Evolutionary conservation across 805 yeast species (phyloP), one percentile per base, ranked within the genome.

Genomic region (Pichia scutulata): DNA sequence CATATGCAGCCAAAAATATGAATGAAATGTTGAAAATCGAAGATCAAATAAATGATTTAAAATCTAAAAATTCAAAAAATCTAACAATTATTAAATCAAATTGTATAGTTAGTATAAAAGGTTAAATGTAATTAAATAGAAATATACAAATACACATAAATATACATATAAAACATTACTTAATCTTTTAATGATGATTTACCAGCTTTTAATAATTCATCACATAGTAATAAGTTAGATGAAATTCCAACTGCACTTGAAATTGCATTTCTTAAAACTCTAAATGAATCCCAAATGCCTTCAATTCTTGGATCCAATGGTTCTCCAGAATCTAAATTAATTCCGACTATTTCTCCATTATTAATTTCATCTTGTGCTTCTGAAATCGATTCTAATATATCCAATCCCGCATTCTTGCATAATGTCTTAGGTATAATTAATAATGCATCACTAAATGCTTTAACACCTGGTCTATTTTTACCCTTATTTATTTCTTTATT

Each of bases 181-280:
- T 42, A 45, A 18, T 82, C 81, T 69, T 90, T 89, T 71, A 89
- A 75, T 12, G 96, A 86, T 14, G 96, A 88, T 60, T 95, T 81
- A 45, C 99, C 99, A 2, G 99, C 99, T 72, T 92, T 89, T 63
- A 93, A 77, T 57, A 93, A 76, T 71, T 93, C 99, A 71, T 93
- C 99, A 74, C 99, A 93, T 55, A 93, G 75, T 57, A 93, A 76
- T 61, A 93, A 72, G 66, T 93, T 93, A 55, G 93, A 83, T 1
- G 99, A 92, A 61, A 93, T 93, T 48, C 97, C 96, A 1, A 95
- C 85, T 39, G 98, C 96, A 43, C 95, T 83, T 46, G 89, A 81
- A 48, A 93, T 74, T 10, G 96, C 96, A 66, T 93, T 93, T 72
- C 99, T 82, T 53, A 93, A 72, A 39, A 93, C 99, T 57, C 99